These are phyloP conservation scores for Diaporthe destruens DNA, from an alignment of 2,329 filamentous ascomycete species.

Conservation along the genomic window DNA sequence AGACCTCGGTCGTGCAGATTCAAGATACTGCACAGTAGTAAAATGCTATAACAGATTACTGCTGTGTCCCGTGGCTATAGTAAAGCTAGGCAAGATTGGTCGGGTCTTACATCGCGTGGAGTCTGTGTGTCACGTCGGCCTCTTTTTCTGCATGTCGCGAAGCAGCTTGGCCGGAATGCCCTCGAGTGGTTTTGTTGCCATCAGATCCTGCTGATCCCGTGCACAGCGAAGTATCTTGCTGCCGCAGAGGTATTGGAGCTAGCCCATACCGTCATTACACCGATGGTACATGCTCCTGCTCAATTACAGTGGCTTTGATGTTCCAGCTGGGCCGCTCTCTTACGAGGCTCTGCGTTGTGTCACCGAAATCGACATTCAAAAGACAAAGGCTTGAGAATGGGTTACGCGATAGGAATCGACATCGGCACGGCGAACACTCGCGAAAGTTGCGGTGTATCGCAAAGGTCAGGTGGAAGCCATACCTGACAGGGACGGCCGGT, in stretches of 20 bases:
- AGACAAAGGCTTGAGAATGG: neutral
- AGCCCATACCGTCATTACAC: neutral
- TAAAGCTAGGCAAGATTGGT: neutral
- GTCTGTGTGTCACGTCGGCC: neutral
- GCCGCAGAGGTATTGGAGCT: neutral
- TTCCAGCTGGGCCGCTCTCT: neutral
- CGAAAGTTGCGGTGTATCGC: neutral
- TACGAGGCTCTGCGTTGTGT: neutral
- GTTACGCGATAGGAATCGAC: neutral
- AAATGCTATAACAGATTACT: neutral
- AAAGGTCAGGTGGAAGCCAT: neutral
- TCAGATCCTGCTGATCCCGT: neutral
- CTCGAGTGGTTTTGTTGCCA: neutral
- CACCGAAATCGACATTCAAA: neutral
- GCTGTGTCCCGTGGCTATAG: neutral
- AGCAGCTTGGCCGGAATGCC: neutral
- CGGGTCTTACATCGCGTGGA: neutral
- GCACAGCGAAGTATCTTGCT: neutral
- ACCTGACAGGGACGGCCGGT: neutral
- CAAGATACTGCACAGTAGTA: neutral
- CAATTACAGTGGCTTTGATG: neutral
- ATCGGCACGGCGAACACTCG: constrained; percentile 12
- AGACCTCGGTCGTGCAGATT: too few species aligned
- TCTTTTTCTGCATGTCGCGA: neutral
- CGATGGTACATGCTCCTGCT: neutral